These are phyloP conservation scores for Platanthera zijinensis DNA, from an alignment of 106 monocot genomes.

Conservation along the genomic window DNA sequence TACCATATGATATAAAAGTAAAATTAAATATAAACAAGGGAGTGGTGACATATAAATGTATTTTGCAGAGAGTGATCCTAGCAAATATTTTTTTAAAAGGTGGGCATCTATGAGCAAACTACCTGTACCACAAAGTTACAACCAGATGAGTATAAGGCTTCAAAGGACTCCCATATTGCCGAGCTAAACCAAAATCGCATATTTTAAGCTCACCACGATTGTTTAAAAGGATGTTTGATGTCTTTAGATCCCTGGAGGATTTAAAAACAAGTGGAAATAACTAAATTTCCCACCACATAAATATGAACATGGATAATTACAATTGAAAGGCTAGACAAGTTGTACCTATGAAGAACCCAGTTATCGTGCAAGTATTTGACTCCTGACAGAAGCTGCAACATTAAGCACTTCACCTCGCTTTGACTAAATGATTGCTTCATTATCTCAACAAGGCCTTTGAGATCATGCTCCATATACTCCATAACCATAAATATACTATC, in stretches of 20 bases:
- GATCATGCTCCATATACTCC: conserved; percentile 96
- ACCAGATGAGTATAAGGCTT: conserved; percentile 87
- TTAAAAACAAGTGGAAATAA: conserved; percentile 1
- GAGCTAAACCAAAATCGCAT: conserved; percentile 88
- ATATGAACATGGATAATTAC: neutral
- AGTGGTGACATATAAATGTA: neutral
- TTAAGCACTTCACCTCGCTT: conserved; percentile 87
- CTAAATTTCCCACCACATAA: conserved; percentile 3
- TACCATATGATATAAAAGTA: neutral
- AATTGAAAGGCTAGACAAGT: neutral
- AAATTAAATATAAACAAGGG: neutral
- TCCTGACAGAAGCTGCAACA: conserved; percentile 74
- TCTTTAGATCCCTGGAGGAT: conserved; percentile 73
- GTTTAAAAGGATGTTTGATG: conserved; percentile 77
- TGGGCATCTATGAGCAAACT: neutral
- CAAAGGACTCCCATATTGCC: conserved; percentile 89
- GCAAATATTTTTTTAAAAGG: neutral
- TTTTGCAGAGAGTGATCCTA: neutral
- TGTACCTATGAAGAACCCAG: conserved; percentile 89
- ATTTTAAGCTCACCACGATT: conserved; percentile 88
- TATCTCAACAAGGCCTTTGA: conserved; percentile 75
- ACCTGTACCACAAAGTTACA: conserved; percentile 98
- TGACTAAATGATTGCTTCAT: conserved; percentile 91
- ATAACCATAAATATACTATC: conserved; percentile 91
- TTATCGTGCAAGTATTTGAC: conserved; percentile 86